These are phyloP conservation scores for Dryas drummondii DNA, from an alignment of 306 rosid species.

Conservation along the genomic window DNA sequence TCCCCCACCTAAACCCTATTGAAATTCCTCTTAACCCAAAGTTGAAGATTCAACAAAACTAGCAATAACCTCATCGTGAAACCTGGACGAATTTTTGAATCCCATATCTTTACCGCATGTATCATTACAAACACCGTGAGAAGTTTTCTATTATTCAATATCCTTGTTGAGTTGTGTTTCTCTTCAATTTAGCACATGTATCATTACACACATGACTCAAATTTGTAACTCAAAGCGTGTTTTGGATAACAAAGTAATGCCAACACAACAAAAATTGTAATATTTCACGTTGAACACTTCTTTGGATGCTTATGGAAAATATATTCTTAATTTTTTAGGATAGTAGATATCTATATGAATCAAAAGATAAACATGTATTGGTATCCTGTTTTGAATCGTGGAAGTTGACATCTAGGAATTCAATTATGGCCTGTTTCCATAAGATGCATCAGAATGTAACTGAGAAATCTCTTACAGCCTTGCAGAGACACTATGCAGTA, in stretches of 20 bases:
- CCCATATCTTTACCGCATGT: no score
- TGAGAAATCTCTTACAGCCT: constrained; percentile 50
- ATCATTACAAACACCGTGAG: no score
- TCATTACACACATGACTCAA: not conserved
- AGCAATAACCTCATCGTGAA: no score
- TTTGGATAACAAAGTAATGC: not conserved
- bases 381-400: not conserved
- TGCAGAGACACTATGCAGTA: constrained; percentile 91
- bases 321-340: not conserved
- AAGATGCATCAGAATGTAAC: not conserved
- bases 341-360: not conserved
- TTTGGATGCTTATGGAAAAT: constrained; percentile 3
- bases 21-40: no score
- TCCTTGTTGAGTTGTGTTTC: not conserved
- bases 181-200: not conserved
- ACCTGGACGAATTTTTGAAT: no score
- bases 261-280: not conserved
- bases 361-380: not conserved
- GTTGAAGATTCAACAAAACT: no score
- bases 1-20: no score
- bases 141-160: not conserved
- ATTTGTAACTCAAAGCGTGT: not conserved
- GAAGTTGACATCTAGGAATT: not conserved
- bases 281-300: not conserved
- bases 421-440: not conserved